Base-by-base conservation (phyloP, 2,329 filamentous ascomycete genomes). In the Penicillium sp. region DNA sequence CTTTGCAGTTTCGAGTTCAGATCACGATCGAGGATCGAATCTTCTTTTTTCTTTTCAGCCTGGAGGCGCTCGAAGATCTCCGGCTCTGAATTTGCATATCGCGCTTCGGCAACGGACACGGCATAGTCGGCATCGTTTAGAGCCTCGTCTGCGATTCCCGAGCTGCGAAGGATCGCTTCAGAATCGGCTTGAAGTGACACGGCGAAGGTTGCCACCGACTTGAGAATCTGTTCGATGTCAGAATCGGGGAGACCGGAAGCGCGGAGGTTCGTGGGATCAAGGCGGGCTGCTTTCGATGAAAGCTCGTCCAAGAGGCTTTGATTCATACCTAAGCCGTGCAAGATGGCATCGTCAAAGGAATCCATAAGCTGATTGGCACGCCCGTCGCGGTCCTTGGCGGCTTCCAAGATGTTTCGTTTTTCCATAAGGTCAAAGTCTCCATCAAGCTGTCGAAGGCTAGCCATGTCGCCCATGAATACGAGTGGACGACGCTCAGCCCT, bases 81-180 rank as follows among this genome's bases (percentile, higher is more conserved):
- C 4, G 71, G 56, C 21, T 78, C 75, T 0, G 77, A 75, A 48
- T 77, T 75, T 19, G 80, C 74, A 35, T 78, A 76, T 51, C 72
- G 76, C 3, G 81, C 83, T 63, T 82, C 78, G 35, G 81, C 80
- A 50, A 84, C 79, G n/a, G 81, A 80, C 21, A 83, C 77, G 46
- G 79, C 78, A 52, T 83, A 80, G 56, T 83, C 81, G 1, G 80
- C 78, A 25, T 80, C 74, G 57, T 83, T 84, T 55, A 84, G 74
- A 6, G 75, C 67, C 49, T 78, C 74, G 59, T 85, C 83, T 3
- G 81, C 76, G 16, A 72, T 67, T 44, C 79, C 78, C 48, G 83
- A 83, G 23, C 71, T 75, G 43, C 71, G 74, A 16, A 81, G 69
- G 27, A 81, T 77, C 9, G 75, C 73, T 60, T 80, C 78, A 1